Percentiles rank a stretch among this genome's conserved stretches.
Evolutionary conservation across 1,284 basidiomycete species (phyloP).

Genomic region (Cryptococcus sp.): DNA sequence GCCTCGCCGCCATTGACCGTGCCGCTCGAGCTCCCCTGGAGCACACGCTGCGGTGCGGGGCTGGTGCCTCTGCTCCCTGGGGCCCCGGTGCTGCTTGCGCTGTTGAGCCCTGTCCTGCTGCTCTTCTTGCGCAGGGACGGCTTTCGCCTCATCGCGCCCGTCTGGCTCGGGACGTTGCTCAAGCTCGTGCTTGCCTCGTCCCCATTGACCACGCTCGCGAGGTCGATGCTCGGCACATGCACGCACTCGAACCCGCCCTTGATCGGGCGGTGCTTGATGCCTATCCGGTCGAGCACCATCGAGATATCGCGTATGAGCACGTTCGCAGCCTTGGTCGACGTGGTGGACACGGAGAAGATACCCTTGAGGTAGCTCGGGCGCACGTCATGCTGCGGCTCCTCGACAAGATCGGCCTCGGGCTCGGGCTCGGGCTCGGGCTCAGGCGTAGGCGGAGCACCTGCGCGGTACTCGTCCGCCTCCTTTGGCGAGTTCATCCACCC

Average conservation of each 20-base stretch:
- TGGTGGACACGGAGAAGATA: constrained; percentile 91
- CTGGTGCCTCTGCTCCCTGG: constrained; percentile 5
- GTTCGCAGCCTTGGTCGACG: constrained; percentile 80
- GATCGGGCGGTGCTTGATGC: constrained; percentile 87
- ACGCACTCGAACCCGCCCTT: constrained; percentile 93
- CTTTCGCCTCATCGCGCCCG: constrained; percentile 15
- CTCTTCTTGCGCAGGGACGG: constrained; percentile 22
- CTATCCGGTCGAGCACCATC: constrained; percentile 85
- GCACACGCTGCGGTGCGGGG: constrained; percentile 5
- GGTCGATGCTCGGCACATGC: constrained; percentile 87
- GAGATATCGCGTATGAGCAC: constrained; percentile 80
- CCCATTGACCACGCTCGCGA: constrained; percentile 62
- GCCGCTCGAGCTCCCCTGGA: constrained; percentile 16
- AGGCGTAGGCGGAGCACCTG: constrained; percentile 1
- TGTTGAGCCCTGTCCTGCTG: constrained; percentile 17
- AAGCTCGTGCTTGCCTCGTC: constrained; percentile 37
- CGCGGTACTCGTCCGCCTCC: constrained; percentile 25
- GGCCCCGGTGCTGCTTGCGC: background rate
- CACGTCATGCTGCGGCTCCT: constrained; percentile 55
- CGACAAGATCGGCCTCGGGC: background rate
- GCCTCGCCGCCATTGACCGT: constrained; percentile 19
- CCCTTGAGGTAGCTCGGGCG: constrained; percentile 88
- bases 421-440: constrained; percentile 9
- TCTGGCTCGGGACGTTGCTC: constrained; percentile 10
- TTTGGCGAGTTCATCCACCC: constrained; percentile 25